These are phyloP conservation scores for Reticulascus tulasneorum DNA, from an alignment of 2,329 filamentous ascomycete species.

Conservation along the genomic window DNA sequence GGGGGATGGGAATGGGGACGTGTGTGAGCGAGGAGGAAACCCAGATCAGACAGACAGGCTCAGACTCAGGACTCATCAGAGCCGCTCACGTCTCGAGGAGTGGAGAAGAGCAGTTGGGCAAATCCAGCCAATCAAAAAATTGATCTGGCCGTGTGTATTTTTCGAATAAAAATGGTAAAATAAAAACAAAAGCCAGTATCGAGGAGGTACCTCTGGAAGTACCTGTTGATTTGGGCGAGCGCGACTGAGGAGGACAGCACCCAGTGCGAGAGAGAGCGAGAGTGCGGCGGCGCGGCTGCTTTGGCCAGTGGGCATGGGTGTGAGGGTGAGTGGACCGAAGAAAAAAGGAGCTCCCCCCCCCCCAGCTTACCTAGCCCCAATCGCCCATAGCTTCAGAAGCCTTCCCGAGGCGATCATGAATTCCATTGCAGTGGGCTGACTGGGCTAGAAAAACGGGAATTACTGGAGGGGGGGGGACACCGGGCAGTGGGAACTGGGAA, in stretches of 20 bases:
- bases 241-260: neutral
- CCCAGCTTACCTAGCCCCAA: too few species aligned
- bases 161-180: conserved; percentile 3
- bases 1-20: neutral
- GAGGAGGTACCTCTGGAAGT: conserved; percentile 10
- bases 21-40: neutral
- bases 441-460: too few species aligned
- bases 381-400: too few species aligned
- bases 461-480: neutral
- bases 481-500: neutral
- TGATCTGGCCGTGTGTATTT: conserved; percentile 6
- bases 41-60: neutral
- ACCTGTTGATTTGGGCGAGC: conserved; percentile 3
- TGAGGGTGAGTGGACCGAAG: neutral
- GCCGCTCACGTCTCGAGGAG: neutral
- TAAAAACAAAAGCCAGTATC: neutral
- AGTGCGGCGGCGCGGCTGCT: neutral
- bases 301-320: neutral
- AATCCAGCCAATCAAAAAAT: conserved; percentile 14
- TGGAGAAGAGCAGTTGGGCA: neutral
- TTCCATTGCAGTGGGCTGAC: too few species aligned
- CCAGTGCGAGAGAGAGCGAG: neutral
- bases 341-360: too few species aligned
- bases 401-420: too few species aligned
- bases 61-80: neutral